These are phyloP conservation scores for Trichoderma simmonsii DNA, from an alignment of 2,329 filamentous ascomycete species.

Conservation along the genomic window DNA sequence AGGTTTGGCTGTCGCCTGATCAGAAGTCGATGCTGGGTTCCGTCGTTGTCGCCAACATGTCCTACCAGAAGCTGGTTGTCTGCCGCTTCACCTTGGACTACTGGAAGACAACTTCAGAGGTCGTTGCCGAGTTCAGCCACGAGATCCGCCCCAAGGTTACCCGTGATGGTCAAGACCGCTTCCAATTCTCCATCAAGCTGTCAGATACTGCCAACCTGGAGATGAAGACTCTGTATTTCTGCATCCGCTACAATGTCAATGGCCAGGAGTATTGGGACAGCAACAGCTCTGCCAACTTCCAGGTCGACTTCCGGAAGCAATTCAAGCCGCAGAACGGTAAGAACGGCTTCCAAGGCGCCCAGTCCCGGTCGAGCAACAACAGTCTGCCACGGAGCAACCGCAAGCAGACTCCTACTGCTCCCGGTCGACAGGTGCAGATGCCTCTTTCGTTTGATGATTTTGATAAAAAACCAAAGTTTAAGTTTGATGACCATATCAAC, in stretches of 20 bases:
- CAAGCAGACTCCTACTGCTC: conserved; percentile 39
- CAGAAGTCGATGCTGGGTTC: conserved; percentile 83
- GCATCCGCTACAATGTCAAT: conserved; percentile 80
- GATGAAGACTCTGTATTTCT: conserved; percentile 88
- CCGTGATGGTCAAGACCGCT: conserved; percentile 73
- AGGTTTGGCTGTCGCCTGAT: conserved; percentile 81
- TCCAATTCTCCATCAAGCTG: conserved; percentile 91
- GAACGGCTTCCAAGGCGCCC: conserved; percentile 49
- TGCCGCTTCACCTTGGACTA: conserved; percentile 95
- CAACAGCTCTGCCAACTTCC: conserved; percentile 83
- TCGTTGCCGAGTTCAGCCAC: conserved; percentile 80
- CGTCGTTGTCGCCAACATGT: conserved; percentile 80
- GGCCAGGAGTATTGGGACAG: conserved; percentile 95
- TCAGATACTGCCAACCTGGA: conserved; percentile 89
- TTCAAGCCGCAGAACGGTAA: conserved; percentile 59
- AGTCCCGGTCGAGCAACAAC: conserved; percentile 48
- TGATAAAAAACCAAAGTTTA: conserved; percentile 55
- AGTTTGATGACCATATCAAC: conserved; percentile 58
- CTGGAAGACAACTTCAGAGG: conserved; percentile 98
- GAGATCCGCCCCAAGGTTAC: conserved; percentile 68
- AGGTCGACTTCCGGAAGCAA: conserved; percentile 88
- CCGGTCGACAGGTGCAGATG: conserved; percentile 53
- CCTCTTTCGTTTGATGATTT: conserved; percentile 69
- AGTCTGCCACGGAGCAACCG: conserved; percentile 67
- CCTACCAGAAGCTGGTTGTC: conserved; percentile 85